These are phyloP conservation scores for Zalerion maritima DNA, from an alignment of 495 filamentous ascomycete genomes.

Conservation along the genomic window DNA sequence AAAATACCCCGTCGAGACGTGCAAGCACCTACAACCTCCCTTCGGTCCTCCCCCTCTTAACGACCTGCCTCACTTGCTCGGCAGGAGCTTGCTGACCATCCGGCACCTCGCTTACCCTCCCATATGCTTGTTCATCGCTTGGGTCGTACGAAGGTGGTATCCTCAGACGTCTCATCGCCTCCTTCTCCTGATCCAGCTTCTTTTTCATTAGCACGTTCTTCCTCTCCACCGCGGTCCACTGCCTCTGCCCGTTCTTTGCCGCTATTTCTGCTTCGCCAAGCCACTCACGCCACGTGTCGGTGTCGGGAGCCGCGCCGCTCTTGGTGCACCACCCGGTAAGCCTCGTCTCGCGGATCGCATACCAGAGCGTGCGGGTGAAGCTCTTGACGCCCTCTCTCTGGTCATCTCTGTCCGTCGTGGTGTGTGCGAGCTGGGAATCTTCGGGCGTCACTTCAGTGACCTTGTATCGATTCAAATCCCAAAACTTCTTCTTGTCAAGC, in stretches of 20 bases:
- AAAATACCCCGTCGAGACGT: too few species aligned
- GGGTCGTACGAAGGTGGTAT: too few species aligned
- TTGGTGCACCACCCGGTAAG: constrained; percentile 33
- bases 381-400: constrained; percentile 21
- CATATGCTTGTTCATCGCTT: too few species aligned
- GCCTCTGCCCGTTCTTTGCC: constrained; percentile 14
- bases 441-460: constrained; percentile 21
- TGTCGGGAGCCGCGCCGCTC: constrained; percentile 32
- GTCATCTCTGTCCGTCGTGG: constrained; percentile 8
- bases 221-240: constrained; percentile 33
- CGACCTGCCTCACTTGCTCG: too few species aligned
- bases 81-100: too few species aligned
- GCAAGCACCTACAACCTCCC: too few species aligned
- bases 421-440: constrained; percentile 19
- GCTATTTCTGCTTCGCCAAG: constrained; percentile 29
- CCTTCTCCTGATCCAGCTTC: constrained; percentile 5
- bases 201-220: constrained; percentile 33
- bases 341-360: constrained; percentile 36
- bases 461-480: constrained; percentile 34
- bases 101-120: too few species aligned
- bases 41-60: too few species aligned
- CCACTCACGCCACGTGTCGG: constrained; percentile 37
- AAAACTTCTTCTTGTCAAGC: constrained; percentile 29
- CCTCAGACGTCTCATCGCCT: neutral
- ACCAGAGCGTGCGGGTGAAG: constrained; percentile 42